A percentile compares a stretch with the other conserved stretches of the same genome.
Evolutionary conservation across 192 early-diverging fungal genomes (phyloP).

Genomic region (Dissophora globulifera): DNA sequence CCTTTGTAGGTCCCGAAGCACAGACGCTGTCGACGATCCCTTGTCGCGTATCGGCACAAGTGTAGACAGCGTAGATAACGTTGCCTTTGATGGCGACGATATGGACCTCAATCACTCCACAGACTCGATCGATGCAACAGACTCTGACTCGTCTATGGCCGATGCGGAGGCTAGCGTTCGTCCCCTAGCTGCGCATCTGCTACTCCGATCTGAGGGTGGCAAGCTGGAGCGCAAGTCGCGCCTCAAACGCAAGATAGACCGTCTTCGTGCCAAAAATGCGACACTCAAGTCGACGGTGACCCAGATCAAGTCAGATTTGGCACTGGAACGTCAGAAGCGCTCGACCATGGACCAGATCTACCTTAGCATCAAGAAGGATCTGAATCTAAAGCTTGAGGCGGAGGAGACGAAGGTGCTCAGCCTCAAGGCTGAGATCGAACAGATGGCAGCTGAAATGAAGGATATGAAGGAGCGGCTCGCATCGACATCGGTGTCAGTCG

Average conservation of each 20-base stretch:
- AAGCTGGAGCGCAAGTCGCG: constrained; percentile 18
- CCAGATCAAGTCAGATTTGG: constrained; percentile 30
- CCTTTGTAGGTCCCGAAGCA: neutral
- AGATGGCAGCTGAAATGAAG: constrained; percentile 18
- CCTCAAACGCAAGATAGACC: constrained; percentile 14
- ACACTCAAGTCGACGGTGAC: constrained; percentile 15
- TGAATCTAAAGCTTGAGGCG: constrained; percentile 23
- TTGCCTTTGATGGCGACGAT: constrained; percentile 30
- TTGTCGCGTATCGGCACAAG: constrained; percentile 25
- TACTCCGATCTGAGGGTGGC: neutral
- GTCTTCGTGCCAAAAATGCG: constrained; percentile 28
- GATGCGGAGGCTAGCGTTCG: neutral
- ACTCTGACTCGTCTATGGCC: constrained; percentile 12
- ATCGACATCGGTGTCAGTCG: neutral
- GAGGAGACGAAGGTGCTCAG: constrained; percentile 23
- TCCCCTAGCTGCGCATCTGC: neutral
- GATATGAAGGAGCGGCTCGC: constrained; percentile 23
- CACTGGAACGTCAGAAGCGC: constrained; percentile 32
- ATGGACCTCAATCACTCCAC: constrained; percentile 21
- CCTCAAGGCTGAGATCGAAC: constrained; percentile 29
- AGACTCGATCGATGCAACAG: constrained; percentile 1
- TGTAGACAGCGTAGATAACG: constrained; percentile 20
- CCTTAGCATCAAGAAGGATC: constrained; percentile 24
- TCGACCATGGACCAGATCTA: constrained; percentile 31
- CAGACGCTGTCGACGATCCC: neutral